phyloP scores from a whole-genome alignment of 129 eudicot species.

The Artemisia argyi region DNA sequence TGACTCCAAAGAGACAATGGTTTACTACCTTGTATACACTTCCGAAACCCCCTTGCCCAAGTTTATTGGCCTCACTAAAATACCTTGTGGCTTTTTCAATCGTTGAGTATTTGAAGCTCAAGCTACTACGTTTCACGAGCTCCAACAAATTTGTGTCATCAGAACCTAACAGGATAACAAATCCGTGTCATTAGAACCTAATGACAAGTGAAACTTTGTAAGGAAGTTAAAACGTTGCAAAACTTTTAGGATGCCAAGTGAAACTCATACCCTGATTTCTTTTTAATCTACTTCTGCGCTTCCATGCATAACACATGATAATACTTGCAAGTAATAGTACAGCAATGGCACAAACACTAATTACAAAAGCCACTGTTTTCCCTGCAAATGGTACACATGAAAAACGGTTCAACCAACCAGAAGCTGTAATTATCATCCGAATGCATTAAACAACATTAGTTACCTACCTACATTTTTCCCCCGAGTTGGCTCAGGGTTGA shows the following conservation, averaged over 20 bases:
- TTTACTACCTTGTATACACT: conserved; percentile 76
- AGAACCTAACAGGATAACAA: conserved; percentile 32
- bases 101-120: conserved; percentile 70
- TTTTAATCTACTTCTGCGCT: conserved; percentile 40
- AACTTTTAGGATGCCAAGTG: not conserved
- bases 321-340: conserved; percentile 38
- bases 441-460: conserved; percentile 5
- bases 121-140: conserved; percentile 55
- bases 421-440: conserved; percentile 5
- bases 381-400: conserved; percentile 37
- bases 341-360: conserved; percentile 47
- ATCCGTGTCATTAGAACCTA: too few species aligned
- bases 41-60: conserved; percentile 94
- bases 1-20: not conserved
- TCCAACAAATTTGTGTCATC: conserved; percentile 46
- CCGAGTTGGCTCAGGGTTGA: conserved; percentile 34
- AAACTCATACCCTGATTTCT: conserved; percentile 44
- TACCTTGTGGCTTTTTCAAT: conserved; percentile 69
- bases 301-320: conserved; percentile 52
- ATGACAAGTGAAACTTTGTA: not conserved
- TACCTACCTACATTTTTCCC: conserved; percentile 4
- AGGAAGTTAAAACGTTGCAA: not conserved
- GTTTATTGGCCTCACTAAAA: conserved; percentile 77
- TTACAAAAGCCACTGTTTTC: conserved; percentile 36
- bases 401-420: not conserved